Evolutionary conservation across 2,329 filamentous ascomycete species (phyloP).

Genomic region (Cladosporium sp.): DNA sequence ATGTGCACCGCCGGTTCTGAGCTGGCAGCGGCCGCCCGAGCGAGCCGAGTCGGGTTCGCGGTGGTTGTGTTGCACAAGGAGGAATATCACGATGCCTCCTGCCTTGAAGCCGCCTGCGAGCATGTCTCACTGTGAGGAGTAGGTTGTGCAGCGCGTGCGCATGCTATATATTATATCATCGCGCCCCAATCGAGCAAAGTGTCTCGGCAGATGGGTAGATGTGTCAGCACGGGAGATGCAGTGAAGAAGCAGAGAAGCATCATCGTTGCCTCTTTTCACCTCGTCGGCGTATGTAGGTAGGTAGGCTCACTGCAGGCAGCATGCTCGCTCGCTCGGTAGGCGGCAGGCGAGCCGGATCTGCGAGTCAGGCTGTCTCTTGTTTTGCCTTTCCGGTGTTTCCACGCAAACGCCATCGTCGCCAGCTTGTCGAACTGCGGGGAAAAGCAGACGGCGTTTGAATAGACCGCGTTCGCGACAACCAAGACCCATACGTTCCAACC

Average conservation of each 20-base stretch:
- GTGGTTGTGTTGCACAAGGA: neutral
- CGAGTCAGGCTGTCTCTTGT: neutral
- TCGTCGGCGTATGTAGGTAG: neutral
- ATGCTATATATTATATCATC: neutral
- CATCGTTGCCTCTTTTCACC: neutral
- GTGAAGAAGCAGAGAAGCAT: neutral
- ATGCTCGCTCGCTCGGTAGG: neutral
- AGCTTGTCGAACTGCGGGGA: too few species aligned
- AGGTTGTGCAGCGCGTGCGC: neutral
- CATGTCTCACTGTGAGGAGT: neutral
- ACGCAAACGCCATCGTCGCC: too few species aligned
- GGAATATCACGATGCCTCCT: neutral
- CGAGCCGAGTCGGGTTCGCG: neutral
- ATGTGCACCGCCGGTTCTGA: neutral
- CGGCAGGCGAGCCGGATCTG: constrained; percentile 6
- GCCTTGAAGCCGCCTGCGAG: neutral
- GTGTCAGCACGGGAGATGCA: constrained; percentile 2
- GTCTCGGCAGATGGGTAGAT: neutral
- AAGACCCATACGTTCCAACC: too few species aligned
- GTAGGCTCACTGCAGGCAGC: neutral
- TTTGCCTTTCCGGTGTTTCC: too few species aligned
- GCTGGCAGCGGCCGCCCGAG: neutral
- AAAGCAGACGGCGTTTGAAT: too few species aligned
- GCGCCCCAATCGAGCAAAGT: neutral
- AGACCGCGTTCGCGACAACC: too few species aligned